Evolutionary conservation across 2,329 filamentous ascomycete genomes (phyloP).

Genomic region (Diaporthe velutina): DNA sequence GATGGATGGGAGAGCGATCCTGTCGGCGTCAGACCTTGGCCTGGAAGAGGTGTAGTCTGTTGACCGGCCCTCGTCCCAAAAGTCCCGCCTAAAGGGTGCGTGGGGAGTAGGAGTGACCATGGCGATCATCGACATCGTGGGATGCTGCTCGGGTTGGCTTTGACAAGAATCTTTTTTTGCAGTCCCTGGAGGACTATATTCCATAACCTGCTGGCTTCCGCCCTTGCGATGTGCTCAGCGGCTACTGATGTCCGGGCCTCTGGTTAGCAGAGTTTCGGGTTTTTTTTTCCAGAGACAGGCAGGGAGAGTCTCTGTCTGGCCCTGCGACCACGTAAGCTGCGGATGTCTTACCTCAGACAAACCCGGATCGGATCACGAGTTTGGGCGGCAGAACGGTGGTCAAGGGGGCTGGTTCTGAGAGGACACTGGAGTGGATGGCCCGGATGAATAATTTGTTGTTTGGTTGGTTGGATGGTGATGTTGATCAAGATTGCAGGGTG

Average conservation of each 20-base stretch:
- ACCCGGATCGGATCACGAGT: conserved; percentile 25
- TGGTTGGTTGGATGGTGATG: not conserved
- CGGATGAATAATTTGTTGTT: not conserved
- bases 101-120: conserved; percentile 59
- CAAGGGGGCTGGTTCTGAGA: not conserved
- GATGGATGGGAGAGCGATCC: conserved; percentile 64
- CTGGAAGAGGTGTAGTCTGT: conserved; percentile 50
- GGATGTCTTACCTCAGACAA: conserved; percentile 37
- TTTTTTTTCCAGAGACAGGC: not conserved
- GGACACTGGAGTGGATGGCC: not conserved
- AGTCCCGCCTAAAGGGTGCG: conserved; percentile 55
- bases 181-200: conserved; percentile 54
- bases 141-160: conserved; percentile 44
- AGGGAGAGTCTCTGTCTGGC: conserved; percentile 1
- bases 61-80: conserved; percentile 54
- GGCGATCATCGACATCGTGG: conserved; percentile 65
- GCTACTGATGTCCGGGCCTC: not conserved
- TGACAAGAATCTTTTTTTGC: conserved; percentile 45
- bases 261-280: conserved; percentile 36
- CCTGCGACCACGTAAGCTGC: conserved; percentile 11
- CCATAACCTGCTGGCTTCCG: conserved; percentile 50
- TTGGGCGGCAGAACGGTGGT: conserved; percentile 8
- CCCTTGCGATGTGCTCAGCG: not conserved
- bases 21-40: conserved; percentile 54
- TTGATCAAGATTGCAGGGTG: not conserved